Evolutionary conservation across 192 early-diverging fungal genomes (phyloP).

Genomic region (Glomus cerebriforme): DNA sequence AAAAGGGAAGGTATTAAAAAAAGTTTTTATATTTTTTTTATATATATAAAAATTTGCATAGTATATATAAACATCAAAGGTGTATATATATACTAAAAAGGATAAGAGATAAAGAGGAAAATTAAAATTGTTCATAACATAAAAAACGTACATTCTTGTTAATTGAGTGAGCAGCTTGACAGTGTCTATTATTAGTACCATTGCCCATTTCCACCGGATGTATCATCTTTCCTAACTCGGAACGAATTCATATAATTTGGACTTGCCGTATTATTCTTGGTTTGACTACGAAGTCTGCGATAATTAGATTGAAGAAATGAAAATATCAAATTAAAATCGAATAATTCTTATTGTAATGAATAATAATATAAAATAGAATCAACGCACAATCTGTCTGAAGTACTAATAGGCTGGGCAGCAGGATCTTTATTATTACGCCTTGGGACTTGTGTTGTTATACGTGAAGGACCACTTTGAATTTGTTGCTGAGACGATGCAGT

Average conservation of each 20-base stretch:
- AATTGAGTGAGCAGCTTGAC: not conserved
- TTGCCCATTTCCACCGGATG: not conserved
- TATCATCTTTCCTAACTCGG: constrained; percentile 25
- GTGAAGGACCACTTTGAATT: not conserved
- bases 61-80: not conserved
- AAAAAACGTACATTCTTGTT: not conserved
- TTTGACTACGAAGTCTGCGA: constrained; percentile 30
- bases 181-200: constrained; percentile 27
- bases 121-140: constrained; percentile 20
- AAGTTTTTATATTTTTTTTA: not conserved
- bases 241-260: constrained; percentile 18
- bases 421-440: constrained; percentile 28
- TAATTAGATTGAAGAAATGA: constrained; percentile 1
- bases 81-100: not conserved
- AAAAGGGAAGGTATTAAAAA: constrained; percentile 4
- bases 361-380: no score
- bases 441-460: constrained; percentile 23
- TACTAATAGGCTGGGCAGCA: not conserved
- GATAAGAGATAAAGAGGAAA: not conserved
- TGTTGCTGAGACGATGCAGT: not conserved
- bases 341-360: no score
- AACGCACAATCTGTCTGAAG: constrained; percentile 34
- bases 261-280: constrained; percentile 21
- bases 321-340: no score
- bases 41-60: not conserved